phyloP scores from a whole-genome alignment of 2,329 filamentous ascomycete species.

The Trichoderma semiorbis region DNA sequence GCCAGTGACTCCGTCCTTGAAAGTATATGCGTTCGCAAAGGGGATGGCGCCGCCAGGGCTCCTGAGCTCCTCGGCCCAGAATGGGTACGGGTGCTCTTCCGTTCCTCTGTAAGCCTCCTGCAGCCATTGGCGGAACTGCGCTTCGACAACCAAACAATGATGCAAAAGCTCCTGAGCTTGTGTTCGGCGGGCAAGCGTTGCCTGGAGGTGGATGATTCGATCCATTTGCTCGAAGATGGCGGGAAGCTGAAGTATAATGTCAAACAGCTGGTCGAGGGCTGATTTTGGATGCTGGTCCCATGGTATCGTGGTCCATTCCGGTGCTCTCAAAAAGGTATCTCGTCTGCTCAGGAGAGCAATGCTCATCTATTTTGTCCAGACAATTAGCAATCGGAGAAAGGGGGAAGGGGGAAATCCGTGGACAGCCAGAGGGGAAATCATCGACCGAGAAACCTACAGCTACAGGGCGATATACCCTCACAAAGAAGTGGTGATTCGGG shows the following conservation, averaged over 20 bases:
- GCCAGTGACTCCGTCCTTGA: conserved; percentile 43
- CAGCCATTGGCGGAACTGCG: conserved; percentile 48
- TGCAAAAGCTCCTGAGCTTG: conserved; percentile 47
- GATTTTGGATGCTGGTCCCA: conserved; percentile 52
- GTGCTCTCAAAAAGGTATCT: conserved; percentile 48
- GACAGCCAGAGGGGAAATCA: neutral
- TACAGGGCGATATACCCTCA: conserved; percentile 50
- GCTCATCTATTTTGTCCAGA: conserved; percentile 35
- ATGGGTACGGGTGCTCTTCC: conserved; percentile 32
- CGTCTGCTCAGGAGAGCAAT: conserved; percentile 49
- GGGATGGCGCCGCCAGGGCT: conserved; percentile 35
- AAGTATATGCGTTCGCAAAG: conserved; percentile 44
- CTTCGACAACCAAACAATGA: conserved; percentile 47
- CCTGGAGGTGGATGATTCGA: conserved; percentile 36
- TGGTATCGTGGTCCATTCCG: conserved; percentile 50
- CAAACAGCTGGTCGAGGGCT: conserved; percentile 50
- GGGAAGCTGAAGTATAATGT: conserved; percentile 47
- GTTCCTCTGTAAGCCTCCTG: conserved; percentile 28
- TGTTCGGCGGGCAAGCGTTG: conserved; percentile 41
- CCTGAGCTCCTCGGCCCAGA: conserved; percentile 38
- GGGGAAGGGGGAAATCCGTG: neutral
- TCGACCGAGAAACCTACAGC: conserved; percentile 40
- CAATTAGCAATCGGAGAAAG: neutral
- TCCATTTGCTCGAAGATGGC: conserved; percentile 46
- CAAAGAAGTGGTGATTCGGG: conserved; percentile 57